Evolutionary conservation across 73 alveolate species (phyloP).

Genomic region (Breviolum minutum): DNA sequence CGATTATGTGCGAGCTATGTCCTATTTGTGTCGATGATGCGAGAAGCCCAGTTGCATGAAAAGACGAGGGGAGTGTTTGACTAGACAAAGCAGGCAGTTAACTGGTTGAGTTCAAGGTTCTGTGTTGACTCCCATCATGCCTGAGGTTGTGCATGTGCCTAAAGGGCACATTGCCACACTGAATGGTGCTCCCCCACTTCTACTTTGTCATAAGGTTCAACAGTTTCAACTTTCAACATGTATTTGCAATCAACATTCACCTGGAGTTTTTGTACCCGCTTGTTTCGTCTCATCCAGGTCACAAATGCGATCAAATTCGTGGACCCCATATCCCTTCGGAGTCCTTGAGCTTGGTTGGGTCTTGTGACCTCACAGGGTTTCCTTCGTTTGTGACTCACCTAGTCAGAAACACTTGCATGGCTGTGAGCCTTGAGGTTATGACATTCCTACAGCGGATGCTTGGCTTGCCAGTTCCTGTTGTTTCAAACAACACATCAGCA

Average conservation of each 20-base stretch:
- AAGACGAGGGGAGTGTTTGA: no score
- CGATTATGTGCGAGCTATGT: constrained; percentile 78
- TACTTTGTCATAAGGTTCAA: constrained; percentile 71
- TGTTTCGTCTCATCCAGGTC: not conserved
- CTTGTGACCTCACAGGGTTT: no score
- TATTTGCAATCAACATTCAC: not conserved
- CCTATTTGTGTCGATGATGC: constrained; percentile 64
- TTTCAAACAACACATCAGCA: not conserved
- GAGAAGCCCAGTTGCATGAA: not conserved
- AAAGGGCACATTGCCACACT: constrained; percentile 65
- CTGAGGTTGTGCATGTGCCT: constrained; percentile 75
- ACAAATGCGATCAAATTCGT: constrained; percentile 54
- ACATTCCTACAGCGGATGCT: constrained; percentile 72
- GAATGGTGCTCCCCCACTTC: constrained; percentile 68
- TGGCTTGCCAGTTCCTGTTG: not conserved
- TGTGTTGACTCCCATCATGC: not conserved
- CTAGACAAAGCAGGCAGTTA: no score
- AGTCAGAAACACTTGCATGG: not conserved
- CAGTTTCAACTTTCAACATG: not conserved
- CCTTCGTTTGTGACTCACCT: not conserved
- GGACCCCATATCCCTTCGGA: constrained; percentile 45
- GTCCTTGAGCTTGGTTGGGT: not conserved
- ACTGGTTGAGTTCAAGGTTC: not conserved
- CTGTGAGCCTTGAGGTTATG: not conserved
- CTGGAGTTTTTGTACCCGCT: not conserved